Base-by-base conservation (phyloP, 1,284 basidiomycete species). In the Puccinia polysora region DNA sequence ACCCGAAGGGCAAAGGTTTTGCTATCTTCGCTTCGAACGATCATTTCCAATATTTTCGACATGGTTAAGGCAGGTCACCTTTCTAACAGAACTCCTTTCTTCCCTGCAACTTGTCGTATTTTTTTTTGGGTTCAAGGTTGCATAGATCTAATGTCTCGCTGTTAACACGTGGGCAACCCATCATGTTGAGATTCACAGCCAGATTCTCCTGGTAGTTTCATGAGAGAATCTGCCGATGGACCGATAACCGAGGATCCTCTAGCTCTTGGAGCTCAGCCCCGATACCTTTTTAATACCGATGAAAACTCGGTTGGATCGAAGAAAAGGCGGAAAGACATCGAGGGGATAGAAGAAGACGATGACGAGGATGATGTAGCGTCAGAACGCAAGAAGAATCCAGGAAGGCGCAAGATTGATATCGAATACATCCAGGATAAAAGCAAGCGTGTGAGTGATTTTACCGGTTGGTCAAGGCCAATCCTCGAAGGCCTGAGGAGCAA, bases 361-460 rank as follows among this genome's bases (percentile, higher is more conserved):
- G 69, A 63, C 7, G 73, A 74, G 34, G 74, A 74, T 56, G 74
- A 72, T 14, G 74, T 76, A 18, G 74, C 75, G 50, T 75, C 76
- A 70, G 73, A 80, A 81, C 74, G 82, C n/a, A 72, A 83, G 69
- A 79, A 79, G 55, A 81, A 82, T 73, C 80, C 82, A 2, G 91
- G 92, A 70, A 84, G 95, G 77, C 85, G 95, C 78, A 97, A 97
- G 87, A 97, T 98, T 83, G 91, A 95, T 85, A 98, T 98, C 83
- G 94, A 97, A 84, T 98, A 96, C 84, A 98, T 98, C 82, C 89
- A 93, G 82, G 95, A 98, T 84, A 97, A 97, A 86, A 92, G 91
- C 80, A 86, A 94, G 82, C 86, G 94, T 45, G 69, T 72, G 5
- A 38, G 69, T 64, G 7, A 18, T 52, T 34, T 20, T 2, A 18